Conservation (phyloP, 345 rosid species). For the Cardiospermum halicacabum region DNA sequence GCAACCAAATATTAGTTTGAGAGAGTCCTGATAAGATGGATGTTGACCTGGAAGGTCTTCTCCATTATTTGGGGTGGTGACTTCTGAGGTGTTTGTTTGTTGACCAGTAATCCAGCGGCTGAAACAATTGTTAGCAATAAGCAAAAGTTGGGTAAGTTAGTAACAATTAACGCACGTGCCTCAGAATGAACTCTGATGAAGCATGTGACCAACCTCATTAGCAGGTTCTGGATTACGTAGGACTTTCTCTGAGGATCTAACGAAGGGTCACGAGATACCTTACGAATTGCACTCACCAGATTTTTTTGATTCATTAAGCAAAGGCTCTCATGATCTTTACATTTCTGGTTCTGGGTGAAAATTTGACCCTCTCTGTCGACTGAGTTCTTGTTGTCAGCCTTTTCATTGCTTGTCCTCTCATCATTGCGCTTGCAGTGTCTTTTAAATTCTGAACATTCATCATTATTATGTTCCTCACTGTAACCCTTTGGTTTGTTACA, state of each 20-base stretch:
- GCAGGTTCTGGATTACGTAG: constrained; percentile 57
- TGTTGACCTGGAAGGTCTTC: constrained; percentile 49
- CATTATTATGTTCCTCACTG: constrained; percentile 19
- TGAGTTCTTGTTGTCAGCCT: constrained; percentile 4
- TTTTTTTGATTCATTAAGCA: constrained; percentile 51
- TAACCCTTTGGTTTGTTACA: constrained; percentile 18
- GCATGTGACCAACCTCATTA: constrained; percentile 51
- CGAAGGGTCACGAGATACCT: constrained; percentile 61
- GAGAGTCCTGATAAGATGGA: constrained; percentile 55
- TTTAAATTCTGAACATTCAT: constrained; percentile 24
- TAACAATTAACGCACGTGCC: not conserved
- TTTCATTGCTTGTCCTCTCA: constrained; percentile 22
- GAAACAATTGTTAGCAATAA: constrained; percentile 34
- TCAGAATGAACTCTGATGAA: not conserved
- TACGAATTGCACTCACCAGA: constrained; percentile 61
- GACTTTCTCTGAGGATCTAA: constrained; percentile 59
- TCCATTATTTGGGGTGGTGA: constrained; percentile 19
- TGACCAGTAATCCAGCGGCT: constrained; percentile 71
- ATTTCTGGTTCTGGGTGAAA: constrained; percentile 23
- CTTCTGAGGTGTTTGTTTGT: constrained; percentile 29
- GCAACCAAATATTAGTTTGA: constrained; percentile 46
- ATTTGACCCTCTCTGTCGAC: constrained; percentile 23
- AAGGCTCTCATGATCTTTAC: constrained; percentile 28
- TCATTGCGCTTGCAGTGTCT: constrained; percentile 19
- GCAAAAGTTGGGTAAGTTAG: constrained; percentile 19